These are phyloP conservation scores for Annulohypoxylon nitens DNA, from an alignment of 495 filamentous ascomycete species.

Conservation along the genomic window DNA sequence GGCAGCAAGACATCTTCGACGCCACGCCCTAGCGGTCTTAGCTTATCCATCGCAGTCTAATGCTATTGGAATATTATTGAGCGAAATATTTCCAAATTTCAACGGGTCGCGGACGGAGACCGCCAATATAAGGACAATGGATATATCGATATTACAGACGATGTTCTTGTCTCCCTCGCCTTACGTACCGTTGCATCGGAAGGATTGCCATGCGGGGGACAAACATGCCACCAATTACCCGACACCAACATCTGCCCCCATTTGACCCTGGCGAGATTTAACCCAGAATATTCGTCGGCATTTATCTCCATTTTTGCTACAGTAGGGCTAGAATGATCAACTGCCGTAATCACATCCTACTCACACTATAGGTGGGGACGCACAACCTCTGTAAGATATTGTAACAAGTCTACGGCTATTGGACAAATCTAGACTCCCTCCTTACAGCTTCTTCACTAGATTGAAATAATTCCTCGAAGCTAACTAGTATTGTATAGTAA, in stretches of 20 bases:
- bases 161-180: not conserved
- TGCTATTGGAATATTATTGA: not conserved
- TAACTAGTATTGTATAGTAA: not conserved
- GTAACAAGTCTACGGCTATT: slow-evolving; percentile 3
- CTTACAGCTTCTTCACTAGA: not conserved
- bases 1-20: slow-evolving; percentile 51
- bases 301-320: not conserved
- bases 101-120: not conserved
- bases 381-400: not conserved
- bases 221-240: slow-evolving; percentile 23
- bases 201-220: slow-evolving; percentile 37
- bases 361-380: not conserved
- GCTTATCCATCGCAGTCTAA: slow-evolving; percentile 51
- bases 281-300: slow-evolving; percentile 27
- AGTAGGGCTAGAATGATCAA: not conserved
- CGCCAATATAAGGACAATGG: not conserved
- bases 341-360: slow-evolving; percentile 1
- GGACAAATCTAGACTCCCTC: not conserved
- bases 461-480: not conserved
- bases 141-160: not conserved
- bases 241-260: slow-evolving; percentile 7
- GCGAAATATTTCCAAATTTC: not conserved
- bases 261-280: slow-evolving; percentile 34
- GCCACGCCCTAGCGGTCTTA: slow-evolving; percentile 53
- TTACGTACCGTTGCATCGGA: slow-evolving; percentile 15